A percentile compares a stretch with the other conserved stretches of the same genome.
phyloP scores from a whole-genome alignment of 768 basidiomycete genomes.

The Pulveroboletus sp. region DNA sequence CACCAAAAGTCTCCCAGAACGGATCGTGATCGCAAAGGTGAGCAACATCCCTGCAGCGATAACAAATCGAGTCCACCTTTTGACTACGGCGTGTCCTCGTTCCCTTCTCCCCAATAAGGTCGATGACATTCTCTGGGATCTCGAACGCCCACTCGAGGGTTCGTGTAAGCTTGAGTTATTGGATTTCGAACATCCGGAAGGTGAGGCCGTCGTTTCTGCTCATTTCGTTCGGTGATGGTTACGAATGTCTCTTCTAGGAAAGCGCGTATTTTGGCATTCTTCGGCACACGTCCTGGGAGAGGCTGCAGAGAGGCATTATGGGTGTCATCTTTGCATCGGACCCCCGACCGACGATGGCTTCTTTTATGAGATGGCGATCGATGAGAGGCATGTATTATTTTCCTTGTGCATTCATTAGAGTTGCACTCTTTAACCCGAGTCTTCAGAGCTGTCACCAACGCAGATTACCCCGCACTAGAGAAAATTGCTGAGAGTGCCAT shows the following conservation, averaged over 20 bases:
- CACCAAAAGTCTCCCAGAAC: conserved; percentile 82
- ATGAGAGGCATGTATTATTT: conserved; percentile 51
- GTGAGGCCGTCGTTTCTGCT: conserved; percentile 22
- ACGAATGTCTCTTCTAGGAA: conserved; percentile 44
- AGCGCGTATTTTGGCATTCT: conserved; percentile 99
- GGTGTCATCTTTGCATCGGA: conserved; percentile 94
- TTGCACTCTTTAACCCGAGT: neutral
- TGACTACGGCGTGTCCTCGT: neutral
- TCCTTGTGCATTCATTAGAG: neutral
- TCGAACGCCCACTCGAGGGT: conserved; percentile 89
- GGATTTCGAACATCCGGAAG: conserved; percentile 91
- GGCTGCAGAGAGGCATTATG: conserved; percentile 92
- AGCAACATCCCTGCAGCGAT: conserved; percentile 7
- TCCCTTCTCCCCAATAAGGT: conserved; percentile 40
- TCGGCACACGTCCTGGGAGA: conserved; percentile 98
- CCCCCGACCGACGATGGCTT: conserved; percentile 98
- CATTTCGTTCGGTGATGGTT: neutral
- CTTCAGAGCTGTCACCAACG: conserved; percentile 63
- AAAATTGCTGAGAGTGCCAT: conserved; percentile 81
- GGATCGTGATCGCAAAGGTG: conserved; percentile 90
- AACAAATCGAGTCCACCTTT: neutral
- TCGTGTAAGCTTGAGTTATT: conserved; percentile 78
- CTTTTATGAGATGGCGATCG: conserved; percentile 98
- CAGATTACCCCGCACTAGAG: conserved; percentile 87
- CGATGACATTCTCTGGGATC: conserved; percentile 85